Evolutionary conservation across 179 eudicot genomes (phyloP), one percentile per base, ranked within the genome.

Genomic region (Gypsophila paniculata): DNA sequence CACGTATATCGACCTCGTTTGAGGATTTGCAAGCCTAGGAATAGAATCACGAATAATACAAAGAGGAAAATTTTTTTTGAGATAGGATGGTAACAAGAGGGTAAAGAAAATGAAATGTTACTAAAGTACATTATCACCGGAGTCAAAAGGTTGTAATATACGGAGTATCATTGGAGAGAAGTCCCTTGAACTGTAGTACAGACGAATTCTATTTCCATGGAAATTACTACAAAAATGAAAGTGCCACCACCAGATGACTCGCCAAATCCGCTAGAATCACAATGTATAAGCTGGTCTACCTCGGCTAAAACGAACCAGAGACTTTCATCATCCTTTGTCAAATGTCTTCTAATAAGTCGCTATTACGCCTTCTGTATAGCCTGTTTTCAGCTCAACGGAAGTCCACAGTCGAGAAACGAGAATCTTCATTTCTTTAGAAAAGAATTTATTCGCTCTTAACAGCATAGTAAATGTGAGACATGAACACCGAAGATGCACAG

Each of bases 361-460:
- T 23, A 17, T 17, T 52, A 11, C 36, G n/a, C 19, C 32, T 1
- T 55, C 72, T 39, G 54, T 23, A 54, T 65, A 65, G 44, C 64
- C 69, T 61, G 68, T 48, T 6, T 25, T 36, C 17, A 36, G 1
- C 18, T 59, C 61, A 6, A 59, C 10, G 6, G 39, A 48, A 48
- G 65, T 13, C 17, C 66, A 7, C 39, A 2, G 17, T 36, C 21
- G 39, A 34, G 61, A 34, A 8, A 4, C 8, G 64, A 14, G 38
- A 8, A 2, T 55, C 13, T 25, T n/a, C 5, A 22, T n/a, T 34
- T 62, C 15, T 17, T 5, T 17, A 4, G 44, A 26, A 69, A 29
- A 21, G 32, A 55, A 26, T 49, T 82, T 76, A 90, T 73, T 90
- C 96, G 59, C 85, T 85, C 81, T 90, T 90, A 48, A 83, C 84